Evolutionary conservation across 1,284 basidiomycete species (phyloP).

Genomic region (Trametes versicolor): DNA sequence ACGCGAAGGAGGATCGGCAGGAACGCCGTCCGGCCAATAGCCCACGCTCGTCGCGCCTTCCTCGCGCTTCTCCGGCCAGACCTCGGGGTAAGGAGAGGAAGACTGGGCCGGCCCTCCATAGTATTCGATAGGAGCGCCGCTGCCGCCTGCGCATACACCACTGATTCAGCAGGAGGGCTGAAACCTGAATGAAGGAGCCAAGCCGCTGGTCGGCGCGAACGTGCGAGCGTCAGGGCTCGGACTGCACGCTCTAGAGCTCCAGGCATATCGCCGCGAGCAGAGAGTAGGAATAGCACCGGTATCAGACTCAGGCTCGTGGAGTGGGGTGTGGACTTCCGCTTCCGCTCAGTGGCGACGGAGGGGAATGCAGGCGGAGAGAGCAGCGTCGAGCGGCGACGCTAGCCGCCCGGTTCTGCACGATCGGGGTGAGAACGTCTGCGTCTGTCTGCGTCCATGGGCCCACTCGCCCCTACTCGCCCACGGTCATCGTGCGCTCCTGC

Average conservation of each 20-base stretch:
- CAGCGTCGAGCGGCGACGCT: background rate
- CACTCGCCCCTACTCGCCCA: conserved; percentile 3
- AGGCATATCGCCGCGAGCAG: background rate
- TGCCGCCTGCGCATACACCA: background rate
- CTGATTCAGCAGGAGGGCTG: background rate
- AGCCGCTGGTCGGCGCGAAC: background rate
- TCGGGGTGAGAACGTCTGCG: conserved; percentile 7
- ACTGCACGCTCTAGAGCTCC: background rate
- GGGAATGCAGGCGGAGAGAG: background rate
- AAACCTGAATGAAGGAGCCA: background rate
- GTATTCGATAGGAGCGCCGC: background rate
- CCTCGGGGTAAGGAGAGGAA: background rate
- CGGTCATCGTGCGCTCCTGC: conserved; percentile 10
- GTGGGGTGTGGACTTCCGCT: background rate
- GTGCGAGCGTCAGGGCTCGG: background rate
- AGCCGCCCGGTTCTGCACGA: conserved; percentile 9
- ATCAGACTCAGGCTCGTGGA: conserved; percentile 3
- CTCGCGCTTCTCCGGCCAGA: background rate
- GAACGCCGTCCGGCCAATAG: conserved; percentile 4
- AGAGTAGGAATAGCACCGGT: conserved; percentile 3
- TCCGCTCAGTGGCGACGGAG: background rate
- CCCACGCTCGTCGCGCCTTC: conserved; percentile 14
- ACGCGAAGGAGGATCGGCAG: conserved; percentile 10
- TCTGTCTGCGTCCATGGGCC: background rate
- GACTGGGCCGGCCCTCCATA: background rate